Base-by-base conservation (phyloP, 106 monocot species). In the Platanthera guangdongensis region DNA sequence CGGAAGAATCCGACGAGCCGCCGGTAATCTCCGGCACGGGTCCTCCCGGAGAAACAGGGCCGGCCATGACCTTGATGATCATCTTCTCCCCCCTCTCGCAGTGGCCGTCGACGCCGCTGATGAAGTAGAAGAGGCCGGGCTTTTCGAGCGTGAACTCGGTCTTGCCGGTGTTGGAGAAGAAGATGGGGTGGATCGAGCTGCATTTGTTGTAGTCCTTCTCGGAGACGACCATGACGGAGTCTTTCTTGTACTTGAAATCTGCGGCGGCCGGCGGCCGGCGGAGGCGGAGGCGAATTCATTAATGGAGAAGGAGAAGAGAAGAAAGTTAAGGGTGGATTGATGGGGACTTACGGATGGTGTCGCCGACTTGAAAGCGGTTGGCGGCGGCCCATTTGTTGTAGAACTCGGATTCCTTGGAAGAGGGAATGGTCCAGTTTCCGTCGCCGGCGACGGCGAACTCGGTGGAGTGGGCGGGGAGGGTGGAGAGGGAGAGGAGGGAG, bases 351-450 rank as follows among this genome's bases (percentile, higher is more conserved):
- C 92, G 50, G 59, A 95, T 32, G 77, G 78, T 82, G 73, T 95
- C 95, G 73, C 85, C 90, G 16, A 85, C 78, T 50, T 59, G 78
- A 82, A 95, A 95, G 10, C 92, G 72, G 83, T 92, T 92, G 55
- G 76, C 80, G 75, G 92, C 85, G 4, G 95, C 92, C 92, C 95
- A 95, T 0, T 87, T 77, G 86, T 95, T 95, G 88, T 92, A 95
- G 52, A 79, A 6, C 5, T 82, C 60, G 21, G 80, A 5, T 21
- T 85, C n/a, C 10, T 81, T 87, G 11, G 78, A 28, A 0, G 84
- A 77, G 5, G 95, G 95, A 4, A 95, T 82, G 11, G 8, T 76
- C 95, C 95, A 95, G 2, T 90, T 90, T 4, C 73, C 67, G n/a
- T 80, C 84, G 11, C 75, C 95, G 9, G 88, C 90, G 67, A 88